These are phyloP conservation scores for Schizochytrium sp. DNA, from an alignment of 108 stramenopile genomes.

Conservation along the genomic window DNA sequence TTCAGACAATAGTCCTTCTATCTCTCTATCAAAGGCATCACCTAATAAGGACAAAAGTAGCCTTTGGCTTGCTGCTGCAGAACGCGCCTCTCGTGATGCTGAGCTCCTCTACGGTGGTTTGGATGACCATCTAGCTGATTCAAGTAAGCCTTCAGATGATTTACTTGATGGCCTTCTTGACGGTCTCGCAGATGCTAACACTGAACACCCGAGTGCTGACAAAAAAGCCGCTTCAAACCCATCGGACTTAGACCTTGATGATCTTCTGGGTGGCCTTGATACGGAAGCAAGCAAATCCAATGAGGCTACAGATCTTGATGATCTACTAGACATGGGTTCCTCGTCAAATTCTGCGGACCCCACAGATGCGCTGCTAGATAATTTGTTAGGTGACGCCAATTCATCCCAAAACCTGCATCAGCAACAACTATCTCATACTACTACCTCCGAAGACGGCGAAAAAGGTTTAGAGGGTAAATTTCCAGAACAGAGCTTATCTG, in stretches of 20 bases:
- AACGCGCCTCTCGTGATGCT: conserved; percentile 63
- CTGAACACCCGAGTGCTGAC: background rate
- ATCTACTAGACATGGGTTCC: background rate
- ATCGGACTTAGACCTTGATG: background rate
- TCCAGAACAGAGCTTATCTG: background rate
- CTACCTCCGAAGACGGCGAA: too few relatives aligned
- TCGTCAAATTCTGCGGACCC: too few relatives aligned
- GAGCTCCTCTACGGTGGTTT: conserved; percentile 61
- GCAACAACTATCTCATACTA: too few relatives aligned
- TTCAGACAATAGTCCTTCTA: too few relatives aligned
- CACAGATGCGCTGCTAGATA: too few relatives aligned
- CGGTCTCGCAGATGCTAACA: background rate
- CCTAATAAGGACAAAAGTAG: conserved; percentile 71
- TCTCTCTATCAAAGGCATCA: background rate
- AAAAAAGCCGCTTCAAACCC: background rate
- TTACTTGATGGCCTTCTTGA: background rate
- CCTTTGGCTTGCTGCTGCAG: conserved; percentile 61
- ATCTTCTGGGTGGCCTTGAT: conserved; percentile 60
- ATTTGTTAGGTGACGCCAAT: too few relatives aligned
- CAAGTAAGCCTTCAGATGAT: background rate
- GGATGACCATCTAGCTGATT: background rate
- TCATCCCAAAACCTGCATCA: too few relatives aligned
- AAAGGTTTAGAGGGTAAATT: too few relatives aligned
- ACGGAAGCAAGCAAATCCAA: conserved; percentile 21
- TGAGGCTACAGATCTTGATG: background rate